These are phyloP conservation scores for Acer saccharum DNA, from an alignment of 345 rosid species.

Conservation along the genomic window DNA sequence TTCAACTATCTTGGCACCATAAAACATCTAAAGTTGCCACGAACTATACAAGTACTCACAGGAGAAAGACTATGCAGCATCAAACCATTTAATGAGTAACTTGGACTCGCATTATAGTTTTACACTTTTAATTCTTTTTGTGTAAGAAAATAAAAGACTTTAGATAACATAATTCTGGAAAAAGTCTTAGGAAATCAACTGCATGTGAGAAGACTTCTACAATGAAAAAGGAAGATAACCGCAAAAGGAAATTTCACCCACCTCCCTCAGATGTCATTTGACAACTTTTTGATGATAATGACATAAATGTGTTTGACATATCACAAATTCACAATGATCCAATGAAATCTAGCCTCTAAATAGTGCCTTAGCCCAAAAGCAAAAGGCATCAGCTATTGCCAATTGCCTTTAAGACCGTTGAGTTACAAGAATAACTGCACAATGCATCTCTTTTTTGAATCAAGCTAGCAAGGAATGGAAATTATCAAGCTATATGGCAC, in stretches of 20 bases:
- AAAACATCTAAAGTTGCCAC: slow-evolving; percentile 11
- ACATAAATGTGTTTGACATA: background rate
- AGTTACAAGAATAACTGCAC: background rate
- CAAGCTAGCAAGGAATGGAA: background rate
- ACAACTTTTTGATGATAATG: background rate
- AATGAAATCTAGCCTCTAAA: slow-evolving; percentile 1
- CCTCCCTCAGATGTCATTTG: background rate
- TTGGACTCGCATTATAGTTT: background rate
- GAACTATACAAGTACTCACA: background rate
- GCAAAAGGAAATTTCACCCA: background rate
- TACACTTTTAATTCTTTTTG: background rate
- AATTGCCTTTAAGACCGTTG: background rate
- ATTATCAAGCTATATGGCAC: background rate
- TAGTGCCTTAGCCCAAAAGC: slow-evolving; percentile 1
- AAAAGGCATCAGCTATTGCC: background rate
- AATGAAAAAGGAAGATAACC: background rate
- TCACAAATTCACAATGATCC: background rate
- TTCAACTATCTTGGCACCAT: background rate
- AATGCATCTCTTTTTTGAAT: background rate
- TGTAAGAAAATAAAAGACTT: background rate
- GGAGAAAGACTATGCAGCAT: background rate
- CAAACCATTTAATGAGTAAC: background rate
- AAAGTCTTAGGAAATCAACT: background rate
- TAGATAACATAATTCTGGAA: background rate
- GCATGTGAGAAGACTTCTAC: background rate